These are phyloP conservation scores for Cetraspora pellucida DNA, from an alignment of 192 early-diverging fungal species.

Conservation along the genomic window DNA sequence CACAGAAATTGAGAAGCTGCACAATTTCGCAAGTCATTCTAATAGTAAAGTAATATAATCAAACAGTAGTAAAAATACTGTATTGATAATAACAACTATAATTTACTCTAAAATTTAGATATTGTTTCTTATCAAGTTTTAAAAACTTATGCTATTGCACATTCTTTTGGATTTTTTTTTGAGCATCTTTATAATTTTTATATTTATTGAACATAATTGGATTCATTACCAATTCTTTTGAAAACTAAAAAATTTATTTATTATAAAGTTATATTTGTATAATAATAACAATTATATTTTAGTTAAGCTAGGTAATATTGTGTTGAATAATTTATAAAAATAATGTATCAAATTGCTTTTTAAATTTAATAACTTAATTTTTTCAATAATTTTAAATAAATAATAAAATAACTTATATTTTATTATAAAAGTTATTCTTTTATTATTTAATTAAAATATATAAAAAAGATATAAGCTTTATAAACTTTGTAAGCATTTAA, in stretches of 20 bases:
- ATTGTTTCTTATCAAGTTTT: slow-evolving; percentile 5
- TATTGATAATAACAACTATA: not conserved
- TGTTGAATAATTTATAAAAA: no score
- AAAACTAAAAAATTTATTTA: not conserved
- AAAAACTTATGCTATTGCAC: not conserved
- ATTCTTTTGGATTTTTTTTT: not conserved
- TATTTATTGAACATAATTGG: not conserved
- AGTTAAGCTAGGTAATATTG: no score
- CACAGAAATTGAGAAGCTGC: not conserved
- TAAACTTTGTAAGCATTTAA: no score
- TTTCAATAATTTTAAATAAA: no score
- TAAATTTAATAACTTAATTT: no score
- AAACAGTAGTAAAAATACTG: not conserved
- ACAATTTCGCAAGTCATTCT: not conserved
- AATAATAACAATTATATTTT: no score
- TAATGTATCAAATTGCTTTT: no score
- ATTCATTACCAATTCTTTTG: not conserved
- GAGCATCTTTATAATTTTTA: not conserved
- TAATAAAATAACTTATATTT: no score
- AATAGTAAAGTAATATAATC: not conserved
- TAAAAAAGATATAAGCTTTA: no score
- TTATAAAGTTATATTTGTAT: no score
- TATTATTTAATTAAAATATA: no score
- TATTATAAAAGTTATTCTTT: no score
- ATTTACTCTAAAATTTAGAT: slow-evolving; percentile 2